A percentile compares a stretch with the other conserved stretches of the same genome.
These are phyloP conservation scores for Phytopythium ostracodes DNA, from an alignment of 352 stramenopile genomes.

Conservation along the genomic window DNA sequence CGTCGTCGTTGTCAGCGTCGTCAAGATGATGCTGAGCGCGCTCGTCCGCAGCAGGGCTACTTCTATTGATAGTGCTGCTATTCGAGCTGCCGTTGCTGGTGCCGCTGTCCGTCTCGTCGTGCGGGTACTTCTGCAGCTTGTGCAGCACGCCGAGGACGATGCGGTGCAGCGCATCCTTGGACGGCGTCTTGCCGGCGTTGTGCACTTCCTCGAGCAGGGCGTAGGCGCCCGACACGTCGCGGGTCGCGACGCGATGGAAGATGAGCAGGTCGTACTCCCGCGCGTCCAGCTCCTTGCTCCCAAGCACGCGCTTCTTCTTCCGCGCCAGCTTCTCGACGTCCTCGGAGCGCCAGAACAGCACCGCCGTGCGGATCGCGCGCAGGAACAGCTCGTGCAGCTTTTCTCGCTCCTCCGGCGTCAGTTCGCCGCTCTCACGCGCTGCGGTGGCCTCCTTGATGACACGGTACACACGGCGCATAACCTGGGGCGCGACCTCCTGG, in stretches of 20 bases:
- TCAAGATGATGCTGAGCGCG: neutral
- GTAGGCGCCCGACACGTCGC: conserved; percentile 48
- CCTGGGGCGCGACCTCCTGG: conserved; percentile 41
- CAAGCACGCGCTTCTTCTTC: conserved; percentile 49
- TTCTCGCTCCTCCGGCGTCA: conserved; percentile 18
- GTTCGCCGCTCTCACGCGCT: conserved; percentile 11
- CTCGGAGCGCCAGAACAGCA: conserved; percentile 56
- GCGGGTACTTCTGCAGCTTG: conserved; percentile 21
- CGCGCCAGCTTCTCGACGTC: conserved; percentile 48
- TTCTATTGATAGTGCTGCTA: neutral
- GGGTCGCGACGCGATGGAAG: conserved; percentile 46
- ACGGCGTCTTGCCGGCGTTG: conserved; percentile 62
- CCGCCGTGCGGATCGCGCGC: conserved; percentile 46
- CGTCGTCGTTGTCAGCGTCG: conserved; percentile 10
- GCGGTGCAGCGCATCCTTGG: conserved; percentile 63
- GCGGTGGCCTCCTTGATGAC: conserved; percentile 35
- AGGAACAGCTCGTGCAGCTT: conserved; percentile 53
- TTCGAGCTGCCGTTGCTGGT: neutral
- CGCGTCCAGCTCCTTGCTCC: conserved; percentile 15
- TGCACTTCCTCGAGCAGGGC: conserved; percentile 79
- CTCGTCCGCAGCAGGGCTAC: neutral
- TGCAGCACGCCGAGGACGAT: conserved; percentile 62
- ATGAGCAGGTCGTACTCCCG: conserved; percentile 70
- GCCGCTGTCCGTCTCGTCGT: neutral
- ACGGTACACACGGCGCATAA: conserved; percentile 68